Base-by-base conservation (phyloP, 2,329 filamentous ascomycete genomes). In the Cordyceps tenuipes region DNA sequence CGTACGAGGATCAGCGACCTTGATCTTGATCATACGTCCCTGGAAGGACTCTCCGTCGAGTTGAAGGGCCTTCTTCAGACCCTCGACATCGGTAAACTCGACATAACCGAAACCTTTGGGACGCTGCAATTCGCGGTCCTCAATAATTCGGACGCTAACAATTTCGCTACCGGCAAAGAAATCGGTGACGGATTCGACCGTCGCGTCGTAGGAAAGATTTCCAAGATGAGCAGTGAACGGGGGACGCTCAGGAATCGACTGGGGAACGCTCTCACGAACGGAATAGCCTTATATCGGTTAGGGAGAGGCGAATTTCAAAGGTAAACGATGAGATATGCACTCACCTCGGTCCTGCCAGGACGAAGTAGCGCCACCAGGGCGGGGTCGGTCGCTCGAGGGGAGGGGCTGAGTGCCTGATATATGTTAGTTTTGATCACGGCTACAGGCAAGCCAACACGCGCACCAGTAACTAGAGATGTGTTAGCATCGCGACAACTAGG, bases 51-150 rank as follows among this genome's bases (percentile, higher is more conserved):
- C 81, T 68, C 91, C 90, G 69, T 92, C 92, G 64, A 94, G 82
- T 62, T 86, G 84, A 64, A 99, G 82, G 60, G 94, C 94, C 76
- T 91, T 88, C 80, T 96, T 95, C 69, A 99, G 79, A 62, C 93
- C 93, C 54, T 97, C 93, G 49, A 94, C 78, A 56, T 85, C 87
- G 66, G 82, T 85, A 70, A 99, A 99, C 75, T 99, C 94, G 65
- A 96, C 93, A 73, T 99, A 99, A 63, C 93, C 94, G 69, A 99
- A 99, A 53, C 94, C 94, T 80, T 99, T 99, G 65, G 94, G 94
- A 70, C 92, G 91, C 75, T 88, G 86, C 71, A 94, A 89, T 73
- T 96, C 82, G 71, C 93, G 94, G 76, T 99, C 95, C 78, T 97
- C 93, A 64, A 99, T 96, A 68, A 99, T 91, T 69, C 94, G 90